Base-by-base conservation (phyloP, 2,329 filamentous ascomycete genomes). In the Hypocreales sp. region DNA sequence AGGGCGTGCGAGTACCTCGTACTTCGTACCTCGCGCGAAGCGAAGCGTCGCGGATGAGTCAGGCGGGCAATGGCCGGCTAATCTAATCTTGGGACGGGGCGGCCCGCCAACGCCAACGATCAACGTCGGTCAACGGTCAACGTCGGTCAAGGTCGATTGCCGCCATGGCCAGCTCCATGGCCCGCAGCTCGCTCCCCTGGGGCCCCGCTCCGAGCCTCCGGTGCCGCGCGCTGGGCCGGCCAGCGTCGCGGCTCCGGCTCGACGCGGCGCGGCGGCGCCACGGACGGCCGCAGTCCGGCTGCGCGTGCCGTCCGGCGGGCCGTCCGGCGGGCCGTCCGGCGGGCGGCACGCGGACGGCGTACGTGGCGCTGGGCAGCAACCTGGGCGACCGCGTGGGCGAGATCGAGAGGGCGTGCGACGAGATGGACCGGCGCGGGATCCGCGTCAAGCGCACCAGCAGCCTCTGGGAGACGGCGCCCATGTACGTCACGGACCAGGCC, bases 391-490 rank as follows among this genome's bases (percentile, higher is more conserved):
- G 86, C 22, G 66, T 93, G 27, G 67, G 64, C 22, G 79, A 78
- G 68, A 92, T 98, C 37, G 84, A 94, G 50, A 63, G 67, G 41
- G 87, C 90, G 1, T 86, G 84, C 48, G 62, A 61, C 24, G 69
- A 79, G 46, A 83, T 98, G 72, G 72, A 80, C 36, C 58, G 62
- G 24, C 62, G 70, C 14, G 74, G 72, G 19, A 82, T 95, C 45
- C 69, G 56, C 28, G 67, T 98, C 21, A 65, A 72, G 42, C 66
- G 76, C 41, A 93, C 87, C 0, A 95, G 87, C 50, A 78, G 74
- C 34, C 61, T 98, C 4, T 98, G 90, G 68, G 84, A 95, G 57
- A 98, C 87, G 4, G 74, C 82, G 41, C 83, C 90, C 14, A 98
- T 98, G 90, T 98, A 98, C 52, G 79, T 94, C 36, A 59, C 79